Percentiles rank a stretch among this genome's conserved stretches.
Conservation (phyloP, 176 grass and related monocot genomes). For the Hyparrhenia diplandra region DNA sequence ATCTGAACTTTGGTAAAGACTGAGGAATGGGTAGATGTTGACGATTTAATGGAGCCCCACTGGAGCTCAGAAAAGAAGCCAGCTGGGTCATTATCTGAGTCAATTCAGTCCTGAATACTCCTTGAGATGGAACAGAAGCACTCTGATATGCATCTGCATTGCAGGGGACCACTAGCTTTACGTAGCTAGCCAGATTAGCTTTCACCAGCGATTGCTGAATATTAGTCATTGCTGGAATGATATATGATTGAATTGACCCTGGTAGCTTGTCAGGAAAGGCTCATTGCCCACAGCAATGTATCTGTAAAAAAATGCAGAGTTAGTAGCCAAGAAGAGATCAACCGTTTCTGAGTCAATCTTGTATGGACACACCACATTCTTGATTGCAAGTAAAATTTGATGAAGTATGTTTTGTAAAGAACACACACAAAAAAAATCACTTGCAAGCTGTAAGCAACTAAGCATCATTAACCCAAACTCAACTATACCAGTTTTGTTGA, state of each 20-base stretch:
- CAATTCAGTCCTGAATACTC: constrained; percentile 77
- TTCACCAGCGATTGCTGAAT: constrained; percentile 84
- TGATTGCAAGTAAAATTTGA: neutral
- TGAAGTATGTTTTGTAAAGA: neutral
- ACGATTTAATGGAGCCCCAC: constrained; percentile 88
- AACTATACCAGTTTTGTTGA: neutral
- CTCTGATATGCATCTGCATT: constrained; percentile 91
- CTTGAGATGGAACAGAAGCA: constrained; percentile 72
- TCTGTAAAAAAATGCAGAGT: constrained; percentile 36
- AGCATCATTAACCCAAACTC: neutral
- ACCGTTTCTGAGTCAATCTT: neutral
- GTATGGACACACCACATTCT: neutral
- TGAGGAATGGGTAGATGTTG: constrained; percentile 95
- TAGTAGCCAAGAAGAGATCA: neutral
- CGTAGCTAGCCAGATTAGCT: constrained; percentile 76
- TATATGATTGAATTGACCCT: constrained; percentile 66
- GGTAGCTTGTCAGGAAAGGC: constrained; percentile 91
- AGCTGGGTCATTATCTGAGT: constrained; percentile 94
- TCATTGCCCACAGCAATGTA: constrained; percentile 96
- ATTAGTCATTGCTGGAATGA: constrained; percentile 75
- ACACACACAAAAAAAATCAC: neutral
- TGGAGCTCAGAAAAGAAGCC: constrained; percentile 68
- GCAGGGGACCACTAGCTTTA: constrained; percentile 91
- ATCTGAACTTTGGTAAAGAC: constrained; percentile 81
- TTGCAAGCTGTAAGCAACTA: neutral